Evolutionary conservation across 805 yeast genomes (phyloP), one percentile per base, ranked within the genome.

Genomic region (Nakazawaea molendinolei): DNA sequence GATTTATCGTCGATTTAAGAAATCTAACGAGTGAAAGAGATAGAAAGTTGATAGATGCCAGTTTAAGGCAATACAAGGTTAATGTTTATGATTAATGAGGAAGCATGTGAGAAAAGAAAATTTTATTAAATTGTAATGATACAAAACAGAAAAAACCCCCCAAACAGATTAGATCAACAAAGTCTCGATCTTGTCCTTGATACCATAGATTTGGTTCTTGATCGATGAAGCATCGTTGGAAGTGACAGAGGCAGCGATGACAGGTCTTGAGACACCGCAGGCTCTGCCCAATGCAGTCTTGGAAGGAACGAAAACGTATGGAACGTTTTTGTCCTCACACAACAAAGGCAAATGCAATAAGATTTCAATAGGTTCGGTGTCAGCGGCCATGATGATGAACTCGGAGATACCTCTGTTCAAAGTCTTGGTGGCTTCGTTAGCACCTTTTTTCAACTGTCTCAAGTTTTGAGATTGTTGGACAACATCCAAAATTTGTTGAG

Each of bases 251-350:
- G 97, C 97, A 60, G 98, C 95, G 62, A 92, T 90, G 43, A 92
- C 99, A 50, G 97, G 97, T 77, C 99, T 85, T 40, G 97, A 86
- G 46, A 92, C 98, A 71, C 99, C 99, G 73, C 98, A 92, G 56
- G 98, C 97, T 74, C 99, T 86, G 65, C 99, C 99, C 55, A 92
- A 75, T 46, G 98, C 98, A 58, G 92, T 79, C 76, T 92, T 90
- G 53, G 97, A 87, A 51, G 99, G 97, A 49, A 92, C 97, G 52
- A 92, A 92, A 47, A 92, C 97, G 74, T 92, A 92, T 47, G 98
- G 97, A 50, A 92, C 98, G 74, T 92, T 92, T 77, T 92, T 92
- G 71, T 92, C 99, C 72, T 92, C 99, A 69, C 99, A 92, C 55
- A 92, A 74, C 55, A 92, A 76, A 34, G 99, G 99, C 64, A 92